Conservation (phyloP, 2,329 filamentous ascomycete genomes). For the Colletotrichum tamarilloi region DNA sequence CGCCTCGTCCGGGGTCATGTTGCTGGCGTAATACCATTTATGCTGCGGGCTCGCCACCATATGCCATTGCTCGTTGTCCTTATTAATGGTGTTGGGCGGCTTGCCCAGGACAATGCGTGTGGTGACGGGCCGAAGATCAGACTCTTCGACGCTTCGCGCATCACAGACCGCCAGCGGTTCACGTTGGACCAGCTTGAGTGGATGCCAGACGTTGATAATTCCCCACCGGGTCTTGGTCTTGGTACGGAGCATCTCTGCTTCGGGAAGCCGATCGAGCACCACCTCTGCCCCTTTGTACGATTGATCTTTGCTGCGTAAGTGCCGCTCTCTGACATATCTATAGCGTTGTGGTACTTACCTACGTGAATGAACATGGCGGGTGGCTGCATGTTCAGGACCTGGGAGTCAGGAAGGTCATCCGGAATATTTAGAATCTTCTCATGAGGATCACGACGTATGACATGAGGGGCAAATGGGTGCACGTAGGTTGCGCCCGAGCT, state of each 20-base stretch:
- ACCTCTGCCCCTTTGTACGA: not conserved
- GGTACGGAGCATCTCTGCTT: not conserved
- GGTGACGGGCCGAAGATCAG: constrained; percentile 42
- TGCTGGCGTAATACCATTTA: not conserved
- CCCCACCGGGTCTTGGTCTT: constrained; percentile 6
- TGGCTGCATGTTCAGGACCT: not conserved
- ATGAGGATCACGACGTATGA: not conserved
- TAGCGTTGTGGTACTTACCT: not conserved
- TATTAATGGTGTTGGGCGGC: not conserved
- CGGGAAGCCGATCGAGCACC: not conserved
- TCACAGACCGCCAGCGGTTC: constrained; percentile 54
- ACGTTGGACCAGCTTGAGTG: constrained; percentile 56
- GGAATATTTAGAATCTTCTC: not conserved
- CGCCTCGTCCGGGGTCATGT: not conserved
- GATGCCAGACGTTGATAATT: constrained; percentile 53
- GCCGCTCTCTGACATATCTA: fast-evolving
- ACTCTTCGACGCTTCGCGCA: constrained; percentile 47
- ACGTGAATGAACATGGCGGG: constrained; percentile 5
- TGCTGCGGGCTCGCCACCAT: not conserved
- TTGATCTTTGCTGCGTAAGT: not conserved
- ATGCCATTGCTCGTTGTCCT: constrained; percentile 1
- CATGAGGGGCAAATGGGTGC: not conserved
- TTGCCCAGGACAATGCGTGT: not conserved
- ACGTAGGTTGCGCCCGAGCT: not conserved
- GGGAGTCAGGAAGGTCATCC: not conserved